Conservation (phyloP, 805 yeast species). For the Lachancea waltii region DNA sequence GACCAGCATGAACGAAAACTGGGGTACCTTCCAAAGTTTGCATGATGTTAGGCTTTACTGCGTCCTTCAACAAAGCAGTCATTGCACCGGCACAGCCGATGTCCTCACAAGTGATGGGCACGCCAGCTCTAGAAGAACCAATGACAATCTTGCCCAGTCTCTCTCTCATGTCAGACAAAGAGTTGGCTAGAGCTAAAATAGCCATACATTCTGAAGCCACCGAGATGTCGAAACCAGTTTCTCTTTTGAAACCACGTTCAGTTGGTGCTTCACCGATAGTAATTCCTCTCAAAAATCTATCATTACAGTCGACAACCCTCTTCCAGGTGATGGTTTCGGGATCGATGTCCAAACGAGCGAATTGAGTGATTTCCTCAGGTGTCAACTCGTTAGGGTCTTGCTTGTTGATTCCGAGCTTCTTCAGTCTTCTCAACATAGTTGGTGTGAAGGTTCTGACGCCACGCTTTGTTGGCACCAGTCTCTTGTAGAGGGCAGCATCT, state of each 20-base stretch:
- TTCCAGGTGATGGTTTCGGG: constrained; percentile 77
- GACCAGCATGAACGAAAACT: constrained; percentile 83
- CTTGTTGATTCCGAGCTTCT: constrained; percentile 61
- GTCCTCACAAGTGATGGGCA: constrained; percentile 75
- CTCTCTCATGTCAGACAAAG: constrained; percentile 63
- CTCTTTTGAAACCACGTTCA: constrained; percentile 65
- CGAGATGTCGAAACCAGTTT: constrained; percentile 76
- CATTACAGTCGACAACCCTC: constrained; percentile 81
- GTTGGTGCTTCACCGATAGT: constrained; percentile 79
- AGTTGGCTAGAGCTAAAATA: constrained; percentile 65
- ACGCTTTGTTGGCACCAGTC: constrained; percentile 70
- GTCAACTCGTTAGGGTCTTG: constrained; percentile 69
- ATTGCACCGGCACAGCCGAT: constrained; percentile 83
- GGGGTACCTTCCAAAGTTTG: constrained; percentile 87
- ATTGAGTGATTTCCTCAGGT: constrained; percentile 54
- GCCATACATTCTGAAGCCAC: constrained; percentile 89
- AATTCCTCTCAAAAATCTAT: constrained; percentile 69
- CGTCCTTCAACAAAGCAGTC: constrained; percentile 74
- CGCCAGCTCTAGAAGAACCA: constrained; percentile 62
- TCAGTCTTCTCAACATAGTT: constrained; percentile 60
- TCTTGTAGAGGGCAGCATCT: constrained; percentile 63
- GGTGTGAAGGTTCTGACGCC: constrained; percentile 62
- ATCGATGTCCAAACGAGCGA: constrained; percentile 68
- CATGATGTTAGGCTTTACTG: constrained; percentile 80
- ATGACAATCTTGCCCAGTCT: constrained; percentile 72